Percentiles rank a stretch among this genome's conserved stretches.
Conservation (phyloP, 257 asterid genomes). For the Craterostigma plantagineum region DNA sequence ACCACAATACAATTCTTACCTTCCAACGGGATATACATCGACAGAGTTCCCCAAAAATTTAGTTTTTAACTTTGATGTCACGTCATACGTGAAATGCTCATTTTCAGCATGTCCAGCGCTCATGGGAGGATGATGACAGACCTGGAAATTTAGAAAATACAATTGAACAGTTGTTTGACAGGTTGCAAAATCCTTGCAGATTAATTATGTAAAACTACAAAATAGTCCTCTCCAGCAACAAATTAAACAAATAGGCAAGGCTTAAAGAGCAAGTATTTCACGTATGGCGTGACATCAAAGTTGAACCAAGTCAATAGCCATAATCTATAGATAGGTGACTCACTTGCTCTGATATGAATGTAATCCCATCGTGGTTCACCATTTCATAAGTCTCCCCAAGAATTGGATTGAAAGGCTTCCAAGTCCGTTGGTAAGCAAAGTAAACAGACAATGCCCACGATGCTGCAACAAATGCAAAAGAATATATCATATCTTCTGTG, state of each 20-base stretch:
- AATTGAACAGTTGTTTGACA: no score
- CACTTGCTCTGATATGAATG: constrained; percentile 92
- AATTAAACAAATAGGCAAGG: no score
- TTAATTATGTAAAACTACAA: constrained; percentile 2
- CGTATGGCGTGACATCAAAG: constrained; percentile 1
- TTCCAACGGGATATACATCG: constrained; percentile 96
- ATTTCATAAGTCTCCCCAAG: constrained; percentile 96
- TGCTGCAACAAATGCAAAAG: constrained; percentile 39
- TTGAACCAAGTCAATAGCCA: constrained; percentile 3
- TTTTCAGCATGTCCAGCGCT: constrained; percentile 97
- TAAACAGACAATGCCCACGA: constrained; percentile 87
- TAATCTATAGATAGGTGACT: constrained; percentile 3
- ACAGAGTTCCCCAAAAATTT: constrained; percentile 83
- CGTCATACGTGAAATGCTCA: constrained; percentile 71
- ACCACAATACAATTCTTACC: constrained; percentile 25
- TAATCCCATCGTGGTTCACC: constrained; percentile 70
- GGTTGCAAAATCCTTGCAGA: no score
- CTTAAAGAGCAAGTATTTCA: no score
- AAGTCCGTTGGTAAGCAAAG: constrained; percentile 85
- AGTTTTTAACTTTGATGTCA: constrained; percentile 83
- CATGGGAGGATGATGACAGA: constrained; percentile 94
- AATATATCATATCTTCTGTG: neutral
- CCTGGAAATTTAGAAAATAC: constrained; percentile 13
- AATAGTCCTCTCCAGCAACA: neutral
- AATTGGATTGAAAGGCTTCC: constrained; percentile 99